A percentile compares a stretch with the other conserved stretches of the same genome.
Evolutionary conservation across 2,329 filamentous ascomycete genomes (phyloP).

Genomic region (Neurospora crassa): DNA sequence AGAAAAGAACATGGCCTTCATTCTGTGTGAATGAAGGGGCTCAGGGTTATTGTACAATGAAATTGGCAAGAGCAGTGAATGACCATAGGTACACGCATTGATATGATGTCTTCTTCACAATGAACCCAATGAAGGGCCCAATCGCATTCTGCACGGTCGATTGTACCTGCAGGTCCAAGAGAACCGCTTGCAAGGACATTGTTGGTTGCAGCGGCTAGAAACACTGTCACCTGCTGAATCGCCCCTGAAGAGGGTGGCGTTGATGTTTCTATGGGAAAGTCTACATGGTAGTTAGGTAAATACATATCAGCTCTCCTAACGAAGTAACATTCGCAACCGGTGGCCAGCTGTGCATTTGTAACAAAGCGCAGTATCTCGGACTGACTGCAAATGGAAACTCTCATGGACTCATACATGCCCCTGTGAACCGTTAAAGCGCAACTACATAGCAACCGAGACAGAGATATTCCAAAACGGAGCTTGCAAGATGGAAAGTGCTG

Average conservation of each 20-base stretch:
- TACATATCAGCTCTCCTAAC: background rate
- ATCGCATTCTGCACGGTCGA: background rate
- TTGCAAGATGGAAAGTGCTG: background rate
- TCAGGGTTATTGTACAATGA: background rate
- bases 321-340: background rate
- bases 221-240: background rate
- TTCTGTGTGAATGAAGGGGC: background rate
- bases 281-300: background rate
- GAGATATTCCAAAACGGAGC: background rate
- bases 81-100: background rate
- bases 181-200: background rate
- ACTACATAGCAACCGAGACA: background rate
- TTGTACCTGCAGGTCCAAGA: background rate
- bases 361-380: background rate
- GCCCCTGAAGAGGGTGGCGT: background rate
- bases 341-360: background rate
- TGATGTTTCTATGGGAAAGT: background rate
- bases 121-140: background rate
- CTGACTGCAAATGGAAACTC: background rate
- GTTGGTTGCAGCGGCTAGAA: background rate
- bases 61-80: background rate
- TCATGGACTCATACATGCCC: background rate
- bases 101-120: background rate
- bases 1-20: background rate
- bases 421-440: background rate